Evolutionary conservation across 2,329 filamentous ascomycete genomes (phyloP), one percentile per base, ranked within the genome.

Genomic region (Xylariaceae sp.): DNA sequence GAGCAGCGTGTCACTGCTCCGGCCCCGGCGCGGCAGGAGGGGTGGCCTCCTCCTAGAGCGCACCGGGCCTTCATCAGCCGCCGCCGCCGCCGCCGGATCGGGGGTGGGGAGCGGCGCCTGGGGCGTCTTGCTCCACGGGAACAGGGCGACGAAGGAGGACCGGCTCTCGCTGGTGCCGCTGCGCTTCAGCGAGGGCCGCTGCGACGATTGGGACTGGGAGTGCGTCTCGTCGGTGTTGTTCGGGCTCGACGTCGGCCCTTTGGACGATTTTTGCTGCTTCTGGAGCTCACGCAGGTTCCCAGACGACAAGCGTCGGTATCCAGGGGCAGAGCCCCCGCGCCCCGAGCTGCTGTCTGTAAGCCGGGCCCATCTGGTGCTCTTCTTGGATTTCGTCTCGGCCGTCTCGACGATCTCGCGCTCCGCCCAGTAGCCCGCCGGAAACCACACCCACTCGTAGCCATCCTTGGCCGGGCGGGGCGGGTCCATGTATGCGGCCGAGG

Each of bases 361-460:
- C 6, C 56, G 55, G 21, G 56, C 51, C 63, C 62, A 67, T 47
- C 53, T 64, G 56, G 58, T 65, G 23, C 60, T 52, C 28, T 55
- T 55, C 28, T 49, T 55, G 17, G 49, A 52, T 16, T 55, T 49
- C 32, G 46, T 59, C 32, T 51, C 47, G 1, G 53, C 46, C 4
- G 39, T 30, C 32, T 50, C 43, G 15, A 39, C 36, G n/a, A 56
- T 42, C 40, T 66, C 59, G n/a, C 74, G 62, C 52, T 77, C 74
- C n/a, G 74, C 74, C 73, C 72, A 77, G 49, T 75, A 78, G 5
- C 74, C 74, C 32, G 67, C 68, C 1, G 74, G 73, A 49, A 73
- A 77, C 74, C 73, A 77, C 16, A 77, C 74, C 74, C 72, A 78
- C 57, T 78, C 74, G 46, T 56, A 63, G 25, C 73, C 72, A 28